Evolutionary conservation across 177 flowering plant species (phyloP), one percentile per base, ranked within the genome.

Genomic region (Telopea speciosissima): DNA sequence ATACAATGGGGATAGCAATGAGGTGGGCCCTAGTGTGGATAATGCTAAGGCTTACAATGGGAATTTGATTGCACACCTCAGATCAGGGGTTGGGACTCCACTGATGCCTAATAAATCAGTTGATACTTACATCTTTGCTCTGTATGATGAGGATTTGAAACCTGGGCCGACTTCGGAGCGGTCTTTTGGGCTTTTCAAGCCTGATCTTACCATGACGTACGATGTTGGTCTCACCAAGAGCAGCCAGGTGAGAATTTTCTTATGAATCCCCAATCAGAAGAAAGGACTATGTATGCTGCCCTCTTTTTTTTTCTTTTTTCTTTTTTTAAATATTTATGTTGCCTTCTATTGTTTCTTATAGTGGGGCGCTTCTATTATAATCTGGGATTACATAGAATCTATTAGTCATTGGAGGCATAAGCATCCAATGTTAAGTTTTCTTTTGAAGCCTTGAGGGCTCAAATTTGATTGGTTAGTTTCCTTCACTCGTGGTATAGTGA

Each of bases 31-130:
- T 1, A 86, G 82, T n/a, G 5, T 88, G 22, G 97, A 91, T 22
- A 96, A 90, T 69, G 99, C 99, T 4, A 89, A 82, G 74, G 96
- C 95, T 24, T 96, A 82, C 74, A 93, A 91, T 70, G 91, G 92
- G 1, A 89, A 89, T 74, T 72, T 96, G 79, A 80, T 96, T 21
- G 78, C 80, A 1, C 99, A 90, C 78, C 84, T 93, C 7, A 75
- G 91, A 66, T 91, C 99, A 0, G 82, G 75, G 86, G 96, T 77
- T 9, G 99, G 99, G 14, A 96, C 99, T 2, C 99, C 99, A 25
- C 81, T 96, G 80, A 93, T 90, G 96, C 98, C 99, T 0, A 91
- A 92, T 8, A 89, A 87, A 75, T 77, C 97, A 0, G 82, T 91
- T 7, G 99, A 96, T 68, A 93, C 98, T 1, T 96, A 91, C 73